These are phyloP conservation scores for Spiraea crenata DNA, from an alignment of 331 rosid genomes.

Conservation along the genomic window DNA sequence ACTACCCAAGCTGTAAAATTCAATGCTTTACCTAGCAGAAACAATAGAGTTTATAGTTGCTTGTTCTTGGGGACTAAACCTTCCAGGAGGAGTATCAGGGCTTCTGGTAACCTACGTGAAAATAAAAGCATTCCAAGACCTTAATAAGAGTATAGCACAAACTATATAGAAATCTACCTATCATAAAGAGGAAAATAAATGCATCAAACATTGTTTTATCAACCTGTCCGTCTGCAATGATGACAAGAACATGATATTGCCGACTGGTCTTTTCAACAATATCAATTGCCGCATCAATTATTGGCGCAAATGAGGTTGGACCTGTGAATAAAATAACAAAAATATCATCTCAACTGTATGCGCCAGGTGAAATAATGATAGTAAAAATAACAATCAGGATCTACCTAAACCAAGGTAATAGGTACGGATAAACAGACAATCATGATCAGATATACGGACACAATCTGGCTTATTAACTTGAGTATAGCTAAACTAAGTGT, in stretches of 20 bases:
- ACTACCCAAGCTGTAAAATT: conserved; percentile 16
- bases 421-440: not conserved
- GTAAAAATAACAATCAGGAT: not conserved
- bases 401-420: not conserved
- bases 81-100: conserved; percentile 63
- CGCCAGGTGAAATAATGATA: not conserved
- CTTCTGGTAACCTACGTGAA: conserved; percentile 62
- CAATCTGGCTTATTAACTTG: not conserved
- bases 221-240: conserved; percentile 99
- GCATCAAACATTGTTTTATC: conserved; percentile 22
- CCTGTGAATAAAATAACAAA: conserved; percentile 43
- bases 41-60: conserved; percentile 69
- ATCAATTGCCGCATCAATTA: conserved; percentile 79
- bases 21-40: conserved; percentile 72
- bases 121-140: conserved; percentile 6
- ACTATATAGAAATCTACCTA: not conserved
- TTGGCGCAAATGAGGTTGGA: conserved; percentile 94
- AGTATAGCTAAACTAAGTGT: not conserved
- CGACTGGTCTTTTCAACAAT: conserved; percentile 72
- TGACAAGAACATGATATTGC: conserved; percentile 97
- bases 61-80: conserved; percentile 73
- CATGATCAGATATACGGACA: conserved; percentile 3
- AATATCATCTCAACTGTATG: conserved; percentile 14
- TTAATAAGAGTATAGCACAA: conserved; percentile 3
- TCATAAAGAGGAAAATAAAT: not conserved